Conservation (phyloP, 1,284 basidiomycete genomes). For the Lignosus rhinocerotis region DNA sequence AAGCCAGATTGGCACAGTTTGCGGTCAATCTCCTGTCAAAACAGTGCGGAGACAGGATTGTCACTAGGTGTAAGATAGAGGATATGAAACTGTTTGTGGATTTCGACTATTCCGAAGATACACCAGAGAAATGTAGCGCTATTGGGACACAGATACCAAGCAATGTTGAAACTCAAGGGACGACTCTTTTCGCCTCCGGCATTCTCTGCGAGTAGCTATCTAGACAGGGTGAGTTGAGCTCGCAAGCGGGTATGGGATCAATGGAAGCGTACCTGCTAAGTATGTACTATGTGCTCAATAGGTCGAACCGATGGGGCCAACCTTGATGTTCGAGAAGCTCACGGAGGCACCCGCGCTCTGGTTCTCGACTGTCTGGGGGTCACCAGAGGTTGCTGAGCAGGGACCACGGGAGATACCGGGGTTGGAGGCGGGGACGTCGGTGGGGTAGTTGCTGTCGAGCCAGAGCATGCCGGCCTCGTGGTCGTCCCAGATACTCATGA, state of each 20-base stretch:
- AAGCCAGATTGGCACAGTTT: background rate
- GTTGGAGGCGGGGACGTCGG: constrained; percentile 28
- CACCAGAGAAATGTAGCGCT: background rate
- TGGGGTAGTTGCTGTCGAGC: constrained; percentile 42
- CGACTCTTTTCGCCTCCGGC: constrained; percentile 8
- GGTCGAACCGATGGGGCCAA: constrained; percentile 38
- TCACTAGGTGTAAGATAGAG: background rate
- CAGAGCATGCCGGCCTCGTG: constrained; percentile 41
- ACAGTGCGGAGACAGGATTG: too few species aligned
- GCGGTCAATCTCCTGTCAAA: too few species aligned
- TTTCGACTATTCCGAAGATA: background rate
- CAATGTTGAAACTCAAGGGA: background rate
- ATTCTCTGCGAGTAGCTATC: background rate
- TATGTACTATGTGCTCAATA: constrained; percentile 13
- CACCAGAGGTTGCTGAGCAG: constrained; percentile 38
- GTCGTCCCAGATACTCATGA: constrained; percentile 51
- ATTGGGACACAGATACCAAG: background rate
- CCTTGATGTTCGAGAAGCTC: constrained; percentile 40
- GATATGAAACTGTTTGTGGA: background rate
- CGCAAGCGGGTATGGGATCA: background rate
- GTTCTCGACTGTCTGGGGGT: constrained; percentile 35
- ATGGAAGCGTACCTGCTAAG: background rate
- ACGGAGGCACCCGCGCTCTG: constrained; percentile 25
- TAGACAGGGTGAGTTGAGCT: background rate
- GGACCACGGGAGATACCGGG: constrained; percentile 40